Evolutionary conservation across 495 filamentous ascomycete genomes (phyloP), one percentile per base, ranked within the genome.

Genomic region (Cladorrhinum samala): DNA sequence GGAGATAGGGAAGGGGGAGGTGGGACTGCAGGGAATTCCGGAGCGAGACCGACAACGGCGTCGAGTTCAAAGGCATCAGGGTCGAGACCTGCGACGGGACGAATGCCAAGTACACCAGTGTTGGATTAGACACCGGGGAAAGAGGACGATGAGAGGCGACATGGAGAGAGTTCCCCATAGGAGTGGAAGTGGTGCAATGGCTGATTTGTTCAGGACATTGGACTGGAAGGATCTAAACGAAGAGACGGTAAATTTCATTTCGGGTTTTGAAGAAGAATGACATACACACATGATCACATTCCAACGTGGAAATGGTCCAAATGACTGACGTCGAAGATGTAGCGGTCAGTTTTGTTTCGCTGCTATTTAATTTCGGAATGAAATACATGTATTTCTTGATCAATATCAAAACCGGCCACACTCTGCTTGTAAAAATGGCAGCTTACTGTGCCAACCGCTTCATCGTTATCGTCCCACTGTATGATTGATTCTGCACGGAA

Each of bases 251-350:
- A 11, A 33, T 33, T 33, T 5, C 5, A 33, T 6, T 33, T 33
- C 27, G 27, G 27, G 11, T 6, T n/a, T n/a, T 33, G 27, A 11
- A 33, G 11, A 33, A 6, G 27, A 33, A 11, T 11, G 6, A 33
- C 27, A 33, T 33, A 33, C 27, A 33, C 5, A 33, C 11, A 11
- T 33, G 27, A 33, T 33, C 27, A 11, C 11, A 11, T 33, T 33
- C 27, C 5, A 33, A 33, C 6, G 27, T 33, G 5, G 27, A 33
- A 33, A 5, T 3, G 9, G 36, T 13, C 30, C n/a, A 6, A 19
- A 47, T 16, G 30, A 30, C 21, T 49, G 46, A 49, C 20, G 46
- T 49, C 46, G 27, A 49, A 20, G 44, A 42, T 13, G 21, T 23
- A 45, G 21, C 16, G 21, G 42, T 21, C 21, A 20, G n/a, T n/a